Percentiles rank a stretch among this genome's conserved stretches.
phyloP scores from a whole-genome alignment of 2,329 filamentous ascomycete species.

The Myriosclerotinia duriaeana region DNA sequence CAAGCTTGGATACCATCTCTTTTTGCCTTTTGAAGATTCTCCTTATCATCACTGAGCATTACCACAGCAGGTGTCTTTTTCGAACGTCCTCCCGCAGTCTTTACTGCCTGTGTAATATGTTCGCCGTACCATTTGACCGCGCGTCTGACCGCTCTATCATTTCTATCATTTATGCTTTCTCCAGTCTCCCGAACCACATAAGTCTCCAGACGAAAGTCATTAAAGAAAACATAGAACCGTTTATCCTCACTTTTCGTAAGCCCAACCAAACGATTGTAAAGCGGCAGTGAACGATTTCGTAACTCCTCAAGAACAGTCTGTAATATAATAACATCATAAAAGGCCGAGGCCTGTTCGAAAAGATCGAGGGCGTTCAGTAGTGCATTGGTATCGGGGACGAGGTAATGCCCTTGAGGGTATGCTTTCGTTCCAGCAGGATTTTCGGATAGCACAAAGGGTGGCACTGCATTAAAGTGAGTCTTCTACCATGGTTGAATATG shows the following conservation, averaged over 20 bases:
- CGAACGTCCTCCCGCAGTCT: constrained; percentile 50
- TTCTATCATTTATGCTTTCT: constrained; percentile 93
- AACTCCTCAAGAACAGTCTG: constrained; percentile 97
- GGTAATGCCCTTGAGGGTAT: constrained; percentile 86
- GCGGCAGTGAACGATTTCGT: constrained; percentile 85
- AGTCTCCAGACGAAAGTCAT: constrained; percentile 93
- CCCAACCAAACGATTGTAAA: constrained; percentile 90
- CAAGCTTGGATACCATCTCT: constrained; percentile 69
- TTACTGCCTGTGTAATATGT: constrained; percentile 67
- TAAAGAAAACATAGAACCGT: constrained; percentile 98
- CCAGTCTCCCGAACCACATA: constrained; percentile 71
- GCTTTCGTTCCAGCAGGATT: constrained; percentile 79
- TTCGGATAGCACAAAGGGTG: constrained; percentile 84
- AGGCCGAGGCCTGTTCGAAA: constrained; percentile 87
- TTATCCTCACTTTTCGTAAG: constrained; percentile 96
- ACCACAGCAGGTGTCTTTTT: constrained; percentile 72
- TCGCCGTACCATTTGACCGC: constrained; percentile 88
- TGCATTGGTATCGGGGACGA: constrained; percentile 94
- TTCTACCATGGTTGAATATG: neutral
- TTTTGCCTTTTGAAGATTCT: constrained; percentile 80
- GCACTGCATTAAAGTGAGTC: constrained; percentile 50
- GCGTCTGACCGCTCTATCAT: constrained; percentile 84
- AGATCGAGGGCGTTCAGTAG: constrained; percentile 95
- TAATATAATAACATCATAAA: constrained; percentile 94
- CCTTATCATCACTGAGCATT: constrained; percentile 91